A percentile compares a stretch with the other conserved stretches of the same genome.
Evolutionary conservation across 2,329 filamentous ascomycete species (phyloP).

Genomic region (Cladosporium sp.): DNA sequence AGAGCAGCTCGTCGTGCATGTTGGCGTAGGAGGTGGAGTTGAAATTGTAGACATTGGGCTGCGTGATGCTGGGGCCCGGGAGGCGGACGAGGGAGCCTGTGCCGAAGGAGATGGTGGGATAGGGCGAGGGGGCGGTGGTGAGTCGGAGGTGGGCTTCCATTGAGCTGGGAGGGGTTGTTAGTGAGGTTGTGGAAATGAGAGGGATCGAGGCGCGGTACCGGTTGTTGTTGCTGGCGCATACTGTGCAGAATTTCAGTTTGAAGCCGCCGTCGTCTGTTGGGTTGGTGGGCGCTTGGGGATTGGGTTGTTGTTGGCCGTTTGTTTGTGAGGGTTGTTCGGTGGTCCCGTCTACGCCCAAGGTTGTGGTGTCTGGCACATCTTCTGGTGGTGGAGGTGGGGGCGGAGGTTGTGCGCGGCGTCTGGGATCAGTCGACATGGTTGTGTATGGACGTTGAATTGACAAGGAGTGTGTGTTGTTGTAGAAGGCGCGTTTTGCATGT

Average conservation of each 20-base stretch:
- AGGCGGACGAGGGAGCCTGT: conserved; percentile 93
- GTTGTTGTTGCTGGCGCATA: conserved; percentile 99
- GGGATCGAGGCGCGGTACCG: conserved; percentile 54
- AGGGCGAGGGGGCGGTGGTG: conserved; percentile 67
- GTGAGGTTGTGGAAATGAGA: conserved; percentile 19
- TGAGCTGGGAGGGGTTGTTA: conserved; percentile 56
- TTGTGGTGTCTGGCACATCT: conserved; percentile 36
- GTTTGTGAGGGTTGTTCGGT: conserved; percentile 21
- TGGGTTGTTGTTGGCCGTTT: conserved; percentile 26
- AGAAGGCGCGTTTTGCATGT: conserved; percentile 5
- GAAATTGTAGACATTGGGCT: conserved; percentile 98
- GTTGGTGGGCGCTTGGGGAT: conserved; percentile 5
- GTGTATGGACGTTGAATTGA: neutral
- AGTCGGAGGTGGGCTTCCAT: conserved; percentile 99
- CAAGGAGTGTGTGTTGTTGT: neutral
- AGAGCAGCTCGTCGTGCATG: conserved; percentile 87
- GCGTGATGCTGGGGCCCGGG: conserved; percentile 83
- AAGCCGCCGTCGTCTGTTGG: conserved; percentile 57
- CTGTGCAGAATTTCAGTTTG: conserved; percentile 95
- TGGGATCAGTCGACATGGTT: conserved; percentile 47
- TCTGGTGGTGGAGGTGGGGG: conserved; percentile 53
- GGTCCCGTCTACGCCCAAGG: conserved; percentile 34
- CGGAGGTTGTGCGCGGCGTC: conserved; percentile 44
- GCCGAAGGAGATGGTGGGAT: conserved; percentile 97
- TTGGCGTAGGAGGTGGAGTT: conserved; percentile 93